A percentile compares a stretch with the other conserved stretches of the same genome.
phyloP scores from a whole-genome alignment of 2,329 filamentous ascomycete genomes.

The Monosporascus sp. region DNA sequence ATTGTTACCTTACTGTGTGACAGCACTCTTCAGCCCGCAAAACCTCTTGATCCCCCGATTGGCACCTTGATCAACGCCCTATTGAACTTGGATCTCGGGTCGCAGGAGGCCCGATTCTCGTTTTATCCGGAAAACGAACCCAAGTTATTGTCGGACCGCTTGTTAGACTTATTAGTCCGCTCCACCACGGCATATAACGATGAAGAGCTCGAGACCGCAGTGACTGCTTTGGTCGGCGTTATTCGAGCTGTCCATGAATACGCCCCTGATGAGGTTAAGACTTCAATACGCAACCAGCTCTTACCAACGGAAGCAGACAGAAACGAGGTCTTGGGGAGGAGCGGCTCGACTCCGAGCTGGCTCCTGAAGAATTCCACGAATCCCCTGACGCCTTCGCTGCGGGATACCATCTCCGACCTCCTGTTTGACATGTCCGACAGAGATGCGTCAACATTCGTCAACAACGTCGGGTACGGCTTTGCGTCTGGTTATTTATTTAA shows the following conservation, averaged over 20 bases:
- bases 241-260: slow-evolving; percentile 66
- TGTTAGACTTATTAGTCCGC: slow-evolving; percentile 66
- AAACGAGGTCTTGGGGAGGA: slow-evolving; percentile 69
- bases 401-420: slow-evolving; percentile 69
- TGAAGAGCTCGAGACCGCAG: slow-evolving; percentile 64
- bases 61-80: slow-evolving; percentile 73
- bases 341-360: slow-evolving; percentile 67
- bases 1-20: slow-evolving; percentile 67
- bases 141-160: slow-evolving; percentile 53
- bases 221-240: slow-evolving; percentile 69
- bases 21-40: slow-evolving; percentile 48
- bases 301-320: slow-evolving; percentile 76
- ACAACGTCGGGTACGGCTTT: slow-evolving; percentile 92
- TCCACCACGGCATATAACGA: slow-evolving; percentile 60
- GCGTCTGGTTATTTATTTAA: slow-evolving; percentile 86
- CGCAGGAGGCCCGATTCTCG: slow-evolving; percentile 45
- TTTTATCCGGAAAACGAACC: slow-evolving; percentile 63
- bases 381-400: slow-evolving; percentile 63
- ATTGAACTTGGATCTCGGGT: slow-evolving; percentile 68
- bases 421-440: slow-evolving; percentile 84
- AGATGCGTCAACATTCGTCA: slow-evolving; percentile 73
- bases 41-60: slow-evolving; percentile 68
- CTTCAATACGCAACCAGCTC: slow-evolving; percentile 59
- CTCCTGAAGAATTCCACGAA: slow-evolving; percentile 75
- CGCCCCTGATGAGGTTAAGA: slow-evolving; percentile 58